Conservation (phyloP, 208 protist species). For the Leishmania martiniquensis region DNA sequence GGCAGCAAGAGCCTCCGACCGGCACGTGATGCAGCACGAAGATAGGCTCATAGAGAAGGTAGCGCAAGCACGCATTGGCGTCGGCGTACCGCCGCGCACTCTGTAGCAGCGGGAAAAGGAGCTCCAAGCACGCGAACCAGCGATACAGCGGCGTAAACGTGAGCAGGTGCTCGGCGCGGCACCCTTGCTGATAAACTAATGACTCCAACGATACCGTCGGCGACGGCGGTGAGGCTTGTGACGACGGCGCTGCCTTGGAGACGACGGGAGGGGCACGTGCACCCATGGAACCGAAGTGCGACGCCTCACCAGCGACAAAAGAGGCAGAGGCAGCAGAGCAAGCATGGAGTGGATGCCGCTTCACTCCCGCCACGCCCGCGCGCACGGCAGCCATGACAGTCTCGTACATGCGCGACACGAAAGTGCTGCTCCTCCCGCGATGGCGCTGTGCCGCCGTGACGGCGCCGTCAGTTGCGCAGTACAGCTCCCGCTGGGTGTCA, state of each 20-base stretch:
- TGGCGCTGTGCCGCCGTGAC: conserved; percentile 29
- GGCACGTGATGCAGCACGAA: conserved; percentile 38
- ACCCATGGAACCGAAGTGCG: background rate
- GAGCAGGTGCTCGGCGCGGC: conserved; percentile 65
- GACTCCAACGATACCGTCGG: conserved; percentile 9
- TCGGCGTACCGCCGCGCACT: conserved; percentile 53
- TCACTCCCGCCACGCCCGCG: conserved; percentile 27
- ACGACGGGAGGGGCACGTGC: background rate
- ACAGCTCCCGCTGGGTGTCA: conserved; percentile 21
- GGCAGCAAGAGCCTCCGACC: background rate
- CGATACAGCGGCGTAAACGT: conserved; percentile 71
- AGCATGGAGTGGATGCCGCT: conserved; percentile 14
- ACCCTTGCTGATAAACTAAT: conserved; percentile 46
- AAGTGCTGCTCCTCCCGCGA: conserved; percentile 20
- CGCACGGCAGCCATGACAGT: conserved; percentile 26
- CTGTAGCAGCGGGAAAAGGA: conserved; percentile 61
- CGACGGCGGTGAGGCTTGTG: background rate
- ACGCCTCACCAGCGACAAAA: conserved; percentile 1
- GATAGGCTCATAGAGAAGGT: conserved; percentile 64
- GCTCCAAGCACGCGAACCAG: conserved; percentile 73
- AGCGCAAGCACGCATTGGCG: conserved; percentile 61
- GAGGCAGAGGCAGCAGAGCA: background rate
- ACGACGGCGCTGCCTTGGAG: background rate
- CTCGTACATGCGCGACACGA: conserved; percentile 27
- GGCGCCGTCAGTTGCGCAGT: conserved; percentile 27